phyloP scores from a whole-genome alignment of 2,329 filamentous ascomycete genomes.

The Aspergillus fructus region DNA sequence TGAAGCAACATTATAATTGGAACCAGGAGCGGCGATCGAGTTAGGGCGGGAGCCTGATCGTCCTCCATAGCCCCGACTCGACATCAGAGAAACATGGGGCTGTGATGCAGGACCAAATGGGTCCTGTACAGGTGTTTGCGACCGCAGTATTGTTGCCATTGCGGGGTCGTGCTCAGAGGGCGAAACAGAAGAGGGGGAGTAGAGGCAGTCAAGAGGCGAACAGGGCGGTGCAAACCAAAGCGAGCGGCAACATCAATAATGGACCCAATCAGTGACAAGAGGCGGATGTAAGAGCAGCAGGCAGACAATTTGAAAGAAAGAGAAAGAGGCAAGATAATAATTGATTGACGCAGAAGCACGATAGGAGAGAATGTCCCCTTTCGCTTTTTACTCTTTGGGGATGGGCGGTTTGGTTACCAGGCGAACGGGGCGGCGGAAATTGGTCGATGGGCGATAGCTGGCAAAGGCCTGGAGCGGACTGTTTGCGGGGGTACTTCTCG shows the following conservation, averaged over 20 bases:
- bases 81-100: conserved; percentile 27
- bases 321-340: conserved; percentile 9
- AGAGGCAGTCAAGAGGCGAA: conserved; percentile 4
- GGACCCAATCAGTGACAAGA: conserved; percentile 9
- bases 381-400: conserved; percentile 12
- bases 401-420: conserved; percentile 29
- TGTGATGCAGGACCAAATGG: conserved; percentile 33
- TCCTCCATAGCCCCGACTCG: conserved; percentile 34
- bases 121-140: conserved; percentile 42
- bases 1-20: conserved; percentile 38
- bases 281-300: conserved; percentile 4
- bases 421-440: conserved; percentile 24
- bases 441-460: conserved; percentile 6
- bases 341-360: conserved; percentile 1
- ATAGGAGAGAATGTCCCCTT: conserved; percentile 10
- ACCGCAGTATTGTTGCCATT: conserved; percentile 40
- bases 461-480: conserved; percentile 22
- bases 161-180: conserved; percentile 18
- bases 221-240: conserved; percentile 18
- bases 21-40: conserved; percentile 39
- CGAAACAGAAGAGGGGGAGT: conserved; percentile 18
- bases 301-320: conserved; percentile 4
- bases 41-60: conserved; percentile 39
- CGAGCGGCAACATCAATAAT: conserved; percentile 16
- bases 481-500: conserved; percentile 27